These are phyloP conservation scores for Cyberlindnera mrakii DNA, from an alignment of 805 yeast species.

Conservation along the genomic window DNA sequence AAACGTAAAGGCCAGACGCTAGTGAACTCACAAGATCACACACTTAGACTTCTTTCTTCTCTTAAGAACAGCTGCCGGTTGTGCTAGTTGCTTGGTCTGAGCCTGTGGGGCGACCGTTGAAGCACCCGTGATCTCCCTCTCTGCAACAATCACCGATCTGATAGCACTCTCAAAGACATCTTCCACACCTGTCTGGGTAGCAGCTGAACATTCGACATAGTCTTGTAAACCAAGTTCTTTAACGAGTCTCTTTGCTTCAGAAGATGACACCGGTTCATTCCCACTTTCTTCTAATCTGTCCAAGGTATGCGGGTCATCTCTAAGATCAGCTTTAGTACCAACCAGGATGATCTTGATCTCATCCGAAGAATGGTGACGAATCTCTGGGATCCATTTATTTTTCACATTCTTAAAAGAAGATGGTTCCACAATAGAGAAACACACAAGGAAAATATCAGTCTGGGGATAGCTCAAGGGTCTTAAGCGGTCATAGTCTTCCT, in stretches of 20 bases:
- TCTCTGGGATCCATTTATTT: conserved; percentile 83
- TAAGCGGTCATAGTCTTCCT: conserved; percentile 83
- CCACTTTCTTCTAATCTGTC: conserved; percentile 57
- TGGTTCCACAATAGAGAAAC: conserved; percentile 81
- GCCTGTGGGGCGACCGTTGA: conserved; percentile 2
- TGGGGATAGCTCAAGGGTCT: conserved; percentile 90
- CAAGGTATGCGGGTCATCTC: conserved; percentile 74
- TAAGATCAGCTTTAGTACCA: conserved; percentile 84
- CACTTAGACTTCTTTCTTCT: conserved; percentile 44
- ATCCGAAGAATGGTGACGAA: conserved; percentile 74
- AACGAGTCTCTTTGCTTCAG: conserved; percentile 64
- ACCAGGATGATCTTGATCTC: conserved; percentile 65
- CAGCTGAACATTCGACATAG: conserved; percentile 86
- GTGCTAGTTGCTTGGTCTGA: neutral
- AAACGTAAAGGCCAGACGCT: neutral
- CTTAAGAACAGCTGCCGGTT: neutral
- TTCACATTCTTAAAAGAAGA: conserved; percentile 75
- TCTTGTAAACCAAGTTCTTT: conserved; percentile 65
- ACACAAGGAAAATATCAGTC: conserved; percentile 80
- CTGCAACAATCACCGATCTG: conserved; percentile 45
- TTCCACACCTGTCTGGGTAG: conserved; percentile 80
- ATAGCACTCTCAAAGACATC: conserved; percentile 82
- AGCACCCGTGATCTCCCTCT: conserved; percentile 10
- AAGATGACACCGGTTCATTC: conserved; percentile 50
- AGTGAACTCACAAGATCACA: conserved; percentile 30